These are phyloP conservation scores for Fusarium nodosum DNA, from an alignment of 2,329 filamentous ascomycete genomes.

Conservation along the genomic window DNA sequence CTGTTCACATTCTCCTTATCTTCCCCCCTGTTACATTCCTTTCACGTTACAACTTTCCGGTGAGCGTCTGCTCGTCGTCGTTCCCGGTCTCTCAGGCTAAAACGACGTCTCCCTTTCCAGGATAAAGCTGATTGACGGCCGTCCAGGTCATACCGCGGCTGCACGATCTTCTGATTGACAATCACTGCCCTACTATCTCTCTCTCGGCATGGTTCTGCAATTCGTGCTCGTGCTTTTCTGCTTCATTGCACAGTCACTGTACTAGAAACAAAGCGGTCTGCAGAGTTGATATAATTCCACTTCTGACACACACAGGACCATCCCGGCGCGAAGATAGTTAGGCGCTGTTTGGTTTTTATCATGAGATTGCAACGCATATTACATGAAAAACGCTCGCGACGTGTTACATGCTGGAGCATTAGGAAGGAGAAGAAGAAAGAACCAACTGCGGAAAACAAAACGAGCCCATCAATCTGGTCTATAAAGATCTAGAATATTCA, in stretches of 20 bases:
- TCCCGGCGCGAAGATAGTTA: slow-evolving; percentile 25
- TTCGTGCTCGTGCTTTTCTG: slow-evolving; percentile 38
- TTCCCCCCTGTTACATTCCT: neutral
- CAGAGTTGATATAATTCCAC: slow-evolving; percentile 24
- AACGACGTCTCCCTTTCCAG: slow-evolving; percentile 41
- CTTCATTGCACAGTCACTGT: slow-evolving; percentile 19
- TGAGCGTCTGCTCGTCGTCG: slow-evolving; percentile 18
- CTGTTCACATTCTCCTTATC: neutral
- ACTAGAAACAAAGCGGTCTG: slow-evolving; percentile 17
- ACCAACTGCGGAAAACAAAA: neutral
- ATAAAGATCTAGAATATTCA: neutral
- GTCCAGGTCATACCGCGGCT: slow-evolving; percentile 52
- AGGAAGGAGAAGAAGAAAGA: neutral
- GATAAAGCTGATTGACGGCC: slow-evolving; percentile 48
- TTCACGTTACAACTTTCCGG: neutral
- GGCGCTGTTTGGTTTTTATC: slow-evolving; percentile 23
- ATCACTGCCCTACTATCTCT: slow-evolving; percentile 33
- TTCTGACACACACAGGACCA: slow-evolving; percentile 38
- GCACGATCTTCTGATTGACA: slow-evolving; percentile 52
- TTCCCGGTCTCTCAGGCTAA: slow-evolving; percentile 41
- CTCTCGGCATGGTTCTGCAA: slow-evolving; percentile 34
- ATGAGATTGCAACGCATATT: slow-evolving; percentile 17
- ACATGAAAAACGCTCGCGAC: slow-evolving; percentile 10
- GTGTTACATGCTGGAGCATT: neutral
- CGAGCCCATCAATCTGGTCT: neutral